Evolutionary conservation across 108 stramenopile species (phyloP).

Genomic region (Cyclotella atomus): DNA sequence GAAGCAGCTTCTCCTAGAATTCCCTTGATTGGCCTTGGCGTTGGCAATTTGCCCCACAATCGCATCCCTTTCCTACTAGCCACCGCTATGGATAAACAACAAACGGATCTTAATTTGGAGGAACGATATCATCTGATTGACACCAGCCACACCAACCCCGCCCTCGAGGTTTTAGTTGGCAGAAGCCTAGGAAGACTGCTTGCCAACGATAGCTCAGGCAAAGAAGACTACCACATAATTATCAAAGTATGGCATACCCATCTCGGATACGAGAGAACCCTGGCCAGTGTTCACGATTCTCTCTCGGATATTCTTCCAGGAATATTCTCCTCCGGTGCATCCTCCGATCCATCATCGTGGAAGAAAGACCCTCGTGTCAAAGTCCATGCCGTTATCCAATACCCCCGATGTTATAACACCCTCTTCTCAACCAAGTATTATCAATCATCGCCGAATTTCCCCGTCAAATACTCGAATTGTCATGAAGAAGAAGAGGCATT

Average conservation of each 20-base stretch:
- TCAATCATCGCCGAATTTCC: conserved; percentile 21
- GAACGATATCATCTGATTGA: conserved; percentile 61
- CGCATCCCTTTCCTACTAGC: conserved; percentile 44
- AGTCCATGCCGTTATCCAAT: conserved; percentile 77
- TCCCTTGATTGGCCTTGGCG: conserved; percentile 79
- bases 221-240: conserved; percentile 66
- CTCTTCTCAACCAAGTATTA: conserved; percentile 41
- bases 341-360: conserved; percentile 8
- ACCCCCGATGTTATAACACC: conserved; percentile 77
- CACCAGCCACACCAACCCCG: conserved; percentile 51
- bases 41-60: conserved; percentile 71
- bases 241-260: conserved; percentile 91
- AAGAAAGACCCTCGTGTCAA: conserved; percentile 30
- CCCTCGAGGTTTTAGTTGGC: conserved; percentile 37
- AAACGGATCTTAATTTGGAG: not conserved
- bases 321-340: not conserved
- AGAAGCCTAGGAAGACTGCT: conserved; percentile 20
- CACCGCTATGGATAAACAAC: conserved; percentile 12
- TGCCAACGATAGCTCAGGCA: not conserved
- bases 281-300: conserved; percentile 58
- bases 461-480: conserved; percentile 69
- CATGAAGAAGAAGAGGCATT: conserved; percentile 63
- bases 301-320: conserved; percentile 42
- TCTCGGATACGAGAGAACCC: conserved; percentile 83
- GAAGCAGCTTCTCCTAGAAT: conserved; percentile 11